Evolutionary conservation across 2,329 filamentous ascomycete species (phyloP), one percentile per base, ranked within the genome.

Genomic region (Fusarium sterilihyphosum): DNA sequence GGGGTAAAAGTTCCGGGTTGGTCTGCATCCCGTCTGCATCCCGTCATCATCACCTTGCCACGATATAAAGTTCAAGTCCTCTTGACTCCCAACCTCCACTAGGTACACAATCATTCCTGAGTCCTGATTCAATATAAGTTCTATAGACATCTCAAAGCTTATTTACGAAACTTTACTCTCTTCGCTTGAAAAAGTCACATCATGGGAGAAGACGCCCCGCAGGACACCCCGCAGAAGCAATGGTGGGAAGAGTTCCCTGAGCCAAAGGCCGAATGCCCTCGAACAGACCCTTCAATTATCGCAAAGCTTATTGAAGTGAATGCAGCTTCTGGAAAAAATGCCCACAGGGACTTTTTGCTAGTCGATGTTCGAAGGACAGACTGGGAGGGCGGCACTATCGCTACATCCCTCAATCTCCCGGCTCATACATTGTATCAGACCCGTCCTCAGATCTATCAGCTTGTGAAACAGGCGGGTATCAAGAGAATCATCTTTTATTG

Each of bases 381-480:
- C 73, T 87, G 86, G 82, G 85, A 86, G 77, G 91, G 91, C 33
- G 91, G 90, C 46, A 91, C 89, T 1, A 88, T 92, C 62, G 81
- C 82, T 14, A 86, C 85, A 6, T 90, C 90, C 2, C 83, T 92
- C 71, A 90, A 90, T 72, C 81, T 90, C 20, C 88, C 88, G 2
- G 88, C 88, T 14, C 88, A 90, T 61, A 86, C 84, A 18, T 84
- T 90, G 44, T 88, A 88, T 61, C 85, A 86, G 59, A 86, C 86
- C 8, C 83, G 88, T 11, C 82, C 85, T 8, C 80, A 82, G 11
- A 77, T 89, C 35, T 85, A 89, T 70, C 83, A 84, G 50, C 80
- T 90, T 24, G 86, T 85, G 80, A 85, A 84, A 71, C 83, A 86
- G 64, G 88, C 87, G 5, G 84, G 83, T 3, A 81, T 88, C 29